Conservation (phyloP, 2,329 filamentous ascomycete species). For the Colletotrichum truncatum region DNA sequence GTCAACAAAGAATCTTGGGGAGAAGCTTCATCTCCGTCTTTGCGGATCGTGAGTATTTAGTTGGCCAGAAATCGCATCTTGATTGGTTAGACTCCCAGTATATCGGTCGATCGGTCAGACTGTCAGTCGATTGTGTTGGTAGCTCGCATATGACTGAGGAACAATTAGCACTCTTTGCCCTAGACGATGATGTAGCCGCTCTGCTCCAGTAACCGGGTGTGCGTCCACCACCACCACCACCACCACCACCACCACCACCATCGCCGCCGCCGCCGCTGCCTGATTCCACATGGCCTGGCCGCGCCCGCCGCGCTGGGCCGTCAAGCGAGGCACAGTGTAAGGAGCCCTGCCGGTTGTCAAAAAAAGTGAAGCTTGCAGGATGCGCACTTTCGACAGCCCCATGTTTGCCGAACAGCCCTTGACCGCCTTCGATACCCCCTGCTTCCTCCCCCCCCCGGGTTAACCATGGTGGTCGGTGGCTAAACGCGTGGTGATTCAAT, state of each 20-base stretch:
- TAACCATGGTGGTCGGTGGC: background rate
- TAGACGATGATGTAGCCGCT: slow-evolving; percentile 24
- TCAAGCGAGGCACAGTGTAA: slow-evolving; percentile 1
- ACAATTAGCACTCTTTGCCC: slow-evolving; percentile 11
- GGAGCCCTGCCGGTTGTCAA: slow-evolving; percentile 13
- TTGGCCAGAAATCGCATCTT: background rate
- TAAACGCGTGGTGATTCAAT: background rate
- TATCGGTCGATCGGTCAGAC: slow-evolving; percentile 9
- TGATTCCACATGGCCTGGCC: slow-evolving; percentile 7
- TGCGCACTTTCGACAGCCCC: slow-evolving; percentile 1
- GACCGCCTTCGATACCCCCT: slow-evolving; percentile 11
- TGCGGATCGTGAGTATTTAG: background rate
- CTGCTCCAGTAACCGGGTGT: slow-evolving; percentile 26
- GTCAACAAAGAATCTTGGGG: slow-evolving; percentile 3
- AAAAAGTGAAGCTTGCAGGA: slow-evolving; percentile 23
- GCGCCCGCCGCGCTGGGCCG: slow-evolving; percentile 1
- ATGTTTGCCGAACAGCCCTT: slow-evolving; percentile 1
- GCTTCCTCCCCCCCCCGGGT: background rate
- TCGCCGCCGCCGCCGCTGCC: slow-evolving; percentile 4
- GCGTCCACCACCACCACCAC: slow-evolving; percentile 20
- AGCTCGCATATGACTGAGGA: slow-evolving; percentile 11
- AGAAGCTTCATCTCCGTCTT: slow-evolving; percentile 9
- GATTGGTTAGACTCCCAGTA: slow-evolving; percentile 10
- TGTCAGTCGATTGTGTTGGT: background rate
- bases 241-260: background rate